Evolutionary conservation across 305 asterid species (phyloP).

Genomic region (Fraxinus latifolia): DNA sequence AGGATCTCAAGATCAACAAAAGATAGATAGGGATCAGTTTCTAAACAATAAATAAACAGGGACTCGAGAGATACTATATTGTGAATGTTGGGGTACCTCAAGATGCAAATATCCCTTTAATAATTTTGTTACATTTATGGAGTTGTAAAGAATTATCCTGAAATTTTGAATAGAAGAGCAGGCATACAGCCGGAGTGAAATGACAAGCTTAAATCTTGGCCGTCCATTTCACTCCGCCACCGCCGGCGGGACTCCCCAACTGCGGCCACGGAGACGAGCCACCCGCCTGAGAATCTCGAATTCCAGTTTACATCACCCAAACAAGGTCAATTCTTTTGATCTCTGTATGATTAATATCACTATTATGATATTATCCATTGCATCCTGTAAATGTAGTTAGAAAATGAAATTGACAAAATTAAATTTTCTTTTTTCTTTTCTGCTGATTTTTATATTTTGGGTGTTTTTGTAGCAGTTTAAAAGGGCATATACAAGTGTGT

Average conservation of each 20-base stretch:
- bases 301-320: constrained; percentile 19
- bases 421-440: neutral
- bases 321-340: constrained; percentile 29
- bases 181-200: constrained; percentile 22
- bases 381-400: neutral
- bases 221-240: constrained; percentile 26
- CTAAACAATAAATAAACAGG: neutral
- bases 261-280: constrained; percentile 19
- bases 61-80: neutral
- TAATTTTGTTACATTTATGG: neutral
- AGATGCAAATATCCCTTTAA: neutral
- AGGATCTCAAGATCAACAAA: neutral
- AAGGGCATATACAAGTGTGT: constrained; percentile 77
- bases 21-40: neutral
- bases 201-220: constrained; percentile 36
- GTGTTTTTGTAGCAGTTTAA: constrained; percentile 42
- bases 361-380: neutral
- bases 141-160: constrained; percentile 1
- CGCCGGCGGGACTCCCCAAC: constrained; percentile 24
- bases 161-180: constrained; percentile 1
- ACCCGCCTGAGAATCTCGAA: constrained; percentile 24
- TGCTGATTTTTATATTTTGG: neutral
- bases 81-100: neutral
- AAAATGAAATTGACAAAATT: neutral
- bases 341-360: neutral